These are phyloP conservation scores for Lumnitzera racemosa DNA, from an alignment of 345 rosid species.

Conservation along the genomic window DNA sequence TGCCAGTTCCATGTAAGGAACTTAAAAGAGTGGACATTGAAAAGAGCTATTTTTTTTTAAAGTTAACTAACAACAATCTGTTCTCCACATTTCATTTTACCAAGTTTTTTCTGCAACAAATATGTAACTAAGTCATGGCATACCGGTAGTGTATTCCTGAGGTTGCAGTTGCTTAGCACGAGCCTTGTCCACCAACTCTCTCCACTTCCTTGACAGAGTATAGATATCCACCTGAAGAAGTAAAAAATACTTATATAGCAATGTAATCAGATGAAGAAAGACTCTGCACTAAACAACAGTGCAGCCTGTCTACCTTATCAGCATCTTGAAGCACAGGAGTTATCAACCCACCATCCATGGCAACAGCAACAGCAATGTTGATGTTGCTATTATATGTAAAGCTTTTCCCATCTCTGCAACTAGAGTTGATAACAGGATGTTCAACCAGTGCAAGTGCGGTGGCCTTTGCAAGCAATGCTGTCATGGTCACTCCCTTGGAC, in stretches of 20 bases:
- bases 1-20: no score
- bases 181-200: constrained; percentile 93
- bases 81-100: no score
- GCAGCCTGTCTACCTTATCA: constrained; percentile 54
- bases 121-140: background rate
- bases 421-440: constrained; percentile 79
- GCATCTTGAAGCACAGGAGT: constrained; percentile 97
- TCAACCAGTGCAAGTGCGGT: constrained; percentile 78
- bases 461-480: constrained; percentile 92
- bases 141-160: constrained; percentile 87
- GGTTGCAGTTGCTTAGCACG: constrained; percentile 94
- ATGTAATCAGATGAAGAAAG: background rate
- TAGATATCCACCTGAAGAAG: constrained; percentile 75
- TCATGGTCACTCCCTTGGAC: constrained; percentile 95
- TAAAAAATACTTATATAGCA: constrained; percentile 3
- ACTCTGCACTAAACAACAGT: constrained; percentile 1
- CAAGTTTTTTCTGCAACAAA: no score
- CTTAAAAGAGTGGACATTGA: no score
- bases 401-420: constrained; percentile 89
- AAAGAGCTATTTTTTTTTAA: no score
- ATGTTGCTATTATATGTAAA: constrained; percentile 75
- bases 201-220: constrained; percentile 93
- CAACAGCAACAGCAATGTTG: constrained; percentile 96
- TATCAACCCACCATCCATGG: constrained; percentile 84
- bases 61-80: no score